Base-by-base conservation (phyloP, 306 rosid species). In the Alnus glutinosa region DNA sequence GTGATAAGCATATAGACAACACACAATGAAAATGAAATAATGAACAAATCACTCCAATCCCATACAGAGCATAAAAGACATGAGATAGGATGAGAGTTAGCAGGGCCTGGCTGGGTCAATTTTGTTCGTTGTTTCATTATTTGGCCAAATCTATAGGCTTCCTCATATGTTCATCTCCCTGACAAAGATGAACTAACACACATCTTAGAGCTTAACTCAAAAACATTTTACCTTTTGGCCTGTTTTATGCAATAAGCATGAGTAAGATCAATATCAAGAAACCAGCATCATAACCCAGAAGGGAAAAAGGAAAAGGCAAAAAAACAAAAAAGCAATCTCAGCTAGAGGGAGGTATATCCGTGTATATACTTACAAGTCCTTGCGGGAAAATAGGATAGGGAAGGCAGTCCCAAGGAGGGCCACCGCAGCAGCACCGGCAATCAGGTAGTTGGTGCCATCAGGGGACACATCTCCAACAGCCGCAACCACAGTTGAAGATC, bases 361-460 rank as follows among this genome's bases (percentile, higher is more conserved):
- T 23, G 28, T 23, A 23, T 23, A 23, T 23, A 34, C n/a, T 82
- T 87, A 92, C 98, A 72, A 59, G 86, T 95, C 98, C 84, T 91
- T 91, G 73, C 98, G 93, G 49, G 95, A 83, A 90, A 92, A 95
- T 77, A 95, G 32, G 62, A 95, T 82, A 23, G 98, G 98, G 59
- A 92, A 95, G 63, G 96, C 98, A 0, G 98, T 95, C 78, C 98
- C 98, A 44, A 92, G 28, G 5, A 95, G 88, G 73, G 97, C 94
- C 7, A 92, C 95, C 0, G 84, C 91, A 39, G 88, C 74, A 16
- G 98, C 98, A 47, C 98, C 97, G 11, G 88, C 97, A 76, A 90
- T 81, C 50, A 95, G 86, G 87, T 87, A 95, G 44, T 63, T 75
- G 36, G 83, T 92, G 77, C 98, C 70, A 71, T 90, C 90, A 7